Base-by-base conservation (phyloP, 495 filamentous ascomycete genomes). In the Annulohypoxylon bovei region DNA sequence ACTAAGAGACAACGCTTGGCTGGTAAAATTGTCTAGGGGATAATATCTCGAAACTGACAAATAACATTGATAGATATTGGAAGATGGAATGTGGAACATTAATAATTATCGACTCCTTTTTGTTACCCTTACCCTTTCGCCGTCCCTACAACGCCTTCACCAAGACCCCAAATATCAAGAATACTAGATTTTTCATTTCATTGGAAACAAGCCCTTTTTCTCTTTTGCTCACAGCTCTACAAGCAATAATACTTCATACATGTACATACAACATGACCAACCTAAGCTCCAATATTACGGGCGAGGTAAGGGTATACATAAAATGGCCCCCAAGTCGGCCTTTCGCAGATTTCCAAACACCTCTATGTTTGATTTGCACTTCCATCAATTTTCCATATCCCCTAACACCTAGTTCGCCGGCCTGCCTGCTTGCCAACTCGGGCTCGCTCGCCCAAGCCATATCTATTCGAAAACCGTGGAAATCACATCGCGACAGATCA, bases 241-340 rank as follows among this genome's bases (percentile, higher is more conserved):
- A 64, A 50, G 35, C 60, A 20, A 9, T 63, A 47, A 56, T 58
- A 69, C 52, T 59, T 61, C 50, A 65, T 70, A 65, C 67, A 70
- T n/a, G 32, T 70, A 65, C 61, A 73, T 62, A 68, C 65, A 71
- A 66, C 62, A 56, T 62, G 62, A 56, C 67, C 71, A 62, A 62
- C 70, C 70, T 65, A 65, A 68, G 58, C 66, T 60, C 61, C 66
- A 44, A 47, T 62, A 61, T 65, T 65, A 68, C 56, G 56, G 40
- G 46, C 50, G 56, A 67, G 50, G 54, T 56, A 69, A 60, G 70
- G 65, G 60, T 66, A 67, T 63, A 42, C 39, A 42, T 18, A 42
- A 42, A 67, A 46, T 55, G 61, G 63, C 39, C 39, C 39, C 40
- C 46, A 71, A 55, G 63, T 59, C 63, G 59, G 58, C 65, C 65